Conservation (phyloP, 306 rosid species). For the Lupinus albus region DNA sequence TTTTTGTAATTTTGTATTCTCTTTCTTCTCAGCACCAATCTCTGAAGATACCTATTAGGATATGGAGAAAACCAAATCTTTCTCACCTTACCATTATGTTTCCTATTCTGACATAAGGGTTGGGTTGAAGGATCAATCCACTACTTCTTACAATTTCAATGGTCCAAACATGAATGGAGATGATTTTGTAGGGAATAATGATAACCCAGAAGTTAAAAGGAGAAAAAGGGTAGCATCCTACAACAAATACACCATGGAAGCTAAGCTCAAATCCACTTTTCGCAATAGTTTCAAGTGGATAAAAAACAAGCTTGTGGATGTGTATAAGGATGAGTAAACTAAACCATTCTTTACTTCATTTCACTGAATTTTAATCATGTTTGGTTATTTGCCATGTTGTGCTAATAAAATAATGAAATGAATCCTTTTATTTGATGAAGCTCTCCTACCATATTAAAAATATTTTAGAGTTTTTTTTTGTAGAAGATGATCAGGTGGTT, state of each 20-base stretch:
- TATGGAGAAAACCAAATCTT: slow-evolving; percentile 66
- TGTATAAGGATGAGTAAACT: slow-evolving; percentile 6
- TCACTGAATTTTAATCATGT: neutral
- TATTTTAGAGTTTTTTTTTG: too few relatives aligned
- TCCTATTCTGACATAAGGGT: slow-evolving; percentile 42
- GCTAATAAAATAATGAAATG: too few relatives aligned
- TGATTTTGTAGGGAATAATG: slow-evolving; percentile 24
- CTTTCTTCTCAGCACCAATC: too few relatives aligned
- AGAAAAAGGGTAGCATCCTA: slow-evolving; percentile 62
- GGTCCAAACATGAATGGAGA: slow-evolving; percentile 49
- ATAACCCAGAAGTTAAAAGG: slow-evolving; percentile 58
- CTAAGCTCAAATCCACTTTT: slow-evolving; percentile 63
- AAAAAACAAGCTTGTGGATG: slow-evolving; percentile 59
- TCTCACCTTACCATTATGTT: slow-evolving; percentile 44
- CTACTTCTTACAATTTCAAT: slow-evolving; percentile 61
- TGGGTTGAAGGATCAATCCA: slow-evolving; percentile 51
- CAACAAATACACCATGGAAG: slow-evolving; percentile 59
- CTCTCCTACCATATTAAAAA: too few relatives aligned
- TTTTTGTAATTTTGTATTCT: neutral
- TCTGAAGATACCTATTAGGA: slow-evolving; percentile 6
- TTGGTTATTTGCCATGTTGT: neutral
- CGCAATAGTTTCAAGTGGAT: slow-evolving; percentile 71
- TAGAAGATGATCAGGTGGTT: too few relatives aligned
- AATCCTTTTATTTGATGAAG: too few relatives aligned
- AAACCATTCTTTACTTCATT: neutral